Conservation (phyloP, 140 eudicot genomes). For the Ambrosia hybrid region DNA sequence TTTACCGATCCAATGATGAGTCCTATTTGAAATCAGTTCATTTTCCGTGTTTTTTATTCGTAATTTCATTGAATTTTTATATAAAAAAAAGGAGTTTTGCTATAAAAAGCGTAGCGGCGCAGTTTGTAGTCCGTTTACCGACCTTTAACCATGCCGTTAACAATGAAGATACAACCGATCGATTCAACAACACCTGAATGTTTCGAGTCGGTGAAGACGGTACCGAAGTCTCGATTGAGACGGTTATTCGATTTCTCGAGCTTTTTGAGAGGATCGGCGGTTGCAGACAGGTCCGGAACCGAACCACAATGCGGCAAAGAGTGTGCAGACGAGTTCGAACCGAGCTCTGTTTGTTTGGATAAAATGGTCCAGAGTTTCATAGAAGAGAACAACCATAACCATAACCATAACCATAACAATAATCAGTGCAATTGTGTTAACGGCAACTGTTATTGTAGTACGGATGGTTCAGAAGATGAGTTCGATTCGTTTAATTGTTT, state of each 20-base stretch:
- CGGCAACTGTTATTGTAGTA: conserved; percentile 35
- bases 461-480: conserved; percentile 64
- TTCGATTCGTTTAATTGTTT: conserved; percentile 45
- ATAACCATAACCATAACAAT: not conserved
- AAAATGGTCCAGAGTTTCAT: conserved; percentile 81
- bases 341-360: conserved; percentile 75
- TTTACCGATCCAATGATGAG: conserved; percentile 33
- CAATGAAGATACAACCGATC: conserved; percentile 79
- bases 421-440: conserved; percentile 59
- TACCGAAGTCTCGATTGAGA: conserved; percentile 58
- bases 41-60: too few species aligned
- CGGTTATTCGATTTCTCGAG: conserved; percentile 63
- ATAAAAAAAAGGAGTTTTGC: too few species aligned
- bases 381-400: conserved; percentile 50
- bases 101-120: too few species aligned
- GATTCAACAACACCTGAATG: conserved; percentile 43
- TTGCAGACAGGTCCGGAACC: conserved; percentile 34
- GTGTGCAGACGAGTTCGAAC: conserved; percentile 60
- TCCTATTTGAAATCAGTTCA: conserved; percentile 8
- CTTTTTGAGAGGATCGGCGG: conserved; percentile 38
- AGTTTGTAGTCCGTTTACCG: too few species aligned
- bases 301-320: conserved; percentile 31
- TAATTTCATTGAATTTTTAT: too few species aligned
- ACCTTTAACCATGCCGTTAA: conserved; percentile 39
- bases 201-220: conserved; percentile 47